Evolutionary conservation across 257 asterid species (phyloP).

Genomic region (Solanum etuberosum): DNA sequence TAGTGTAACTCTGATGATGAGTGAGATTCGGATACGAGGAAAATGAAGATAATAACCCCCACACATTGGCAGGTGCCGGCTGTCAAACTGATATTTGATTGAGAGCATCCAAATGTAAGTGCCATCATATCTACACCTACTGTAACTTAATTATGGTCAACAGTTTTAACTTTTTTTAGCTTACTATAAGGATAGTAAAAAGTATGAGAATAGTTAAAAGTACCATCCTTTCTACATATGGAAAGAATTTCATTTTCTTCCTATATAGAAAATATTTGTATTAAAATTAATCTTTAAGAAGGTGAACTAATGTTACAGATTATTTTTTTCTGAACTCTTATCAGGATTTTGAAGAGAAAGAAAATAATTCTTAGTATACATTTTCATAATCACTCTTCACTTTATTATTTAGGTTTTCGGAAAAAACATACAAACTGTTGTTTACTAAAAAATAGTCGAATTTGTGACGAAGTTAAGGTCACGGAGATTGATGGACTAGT

Average conservation of each 20-base stretch:
- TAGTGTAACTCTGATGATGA: background rate
- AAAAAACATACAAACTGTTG: background rate
- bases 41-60: background rate
- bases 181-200: too few species aligned
- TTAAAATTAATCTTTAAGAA: background rate
- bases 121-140: too few species aligned
- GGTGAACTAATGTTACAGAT: too few species aligned
- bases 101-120: too few species aligned
- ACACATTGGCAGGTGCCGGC: background rate
- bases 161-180: too few species aligned
- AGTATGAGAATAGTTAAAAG: background rate
- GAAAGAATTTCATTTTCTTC: background rate
- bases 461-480: background rate
- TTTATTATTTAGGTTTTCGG: too few species aligned
- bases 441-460: background rate
- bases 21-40: background rate
- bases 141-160: too few species aligned
- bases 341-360: too few species aligned
- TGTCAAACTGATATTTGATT: too few species aligned
- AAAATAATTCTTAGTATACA: too few species aligned
- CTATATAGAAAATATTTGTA: background rate
- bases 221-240: background rate
- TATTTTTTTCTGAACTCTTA: too few species aligned
- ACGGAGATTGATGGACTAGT: background rate
- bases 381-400: too few species aligned